Percentiles rank a stretch among this genome's conserved stretches.
phyloP scores from a whole-genome alignment of 441 rosid genomes.

The Breynia disticha region DNA sequence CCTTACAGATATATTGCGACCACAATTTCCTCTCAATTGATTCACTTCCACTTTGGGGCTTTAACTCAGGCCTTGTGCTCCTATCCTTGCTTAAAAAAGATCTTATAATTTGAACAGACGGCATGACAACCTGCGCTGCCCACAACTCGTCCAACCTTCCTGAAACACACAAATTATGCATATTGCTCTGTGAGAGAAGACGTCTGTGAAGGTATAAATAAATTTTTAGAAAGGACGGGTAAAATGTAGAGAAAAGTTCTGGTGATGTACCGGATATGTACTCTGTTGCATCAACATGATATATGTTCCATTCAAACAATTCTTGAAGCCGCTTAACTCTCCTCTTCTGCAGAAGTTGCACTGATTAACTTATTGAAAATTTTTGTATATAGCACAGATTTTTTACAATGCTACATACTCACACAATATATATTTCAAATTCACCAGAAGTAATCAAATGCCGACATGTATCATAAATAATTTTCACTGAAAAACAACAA shows the following conservation, averaged over 20 bases:
- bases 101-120: conserved; percentile 39
- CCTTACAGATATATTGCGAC: conserved; percentile 79
- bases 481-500: too few relatives aligned
- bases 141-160: conserved; percentile 61
- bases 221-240: background rate
- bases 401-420: too few relatives aligned
- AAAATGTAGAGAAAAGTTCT: conserved; percentile 5
- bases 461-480: too few relatives aligned
- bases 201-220: too few relatives aligned
- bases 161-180: conserved; percentile 14
- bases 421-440: too few relatives aligned
- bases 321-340: conserved; percentile 48
- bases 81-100: conserved; percentile 32
- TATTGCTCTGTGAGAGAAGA: conserved; percentile 5
- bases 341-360: conserved; percentile 52
- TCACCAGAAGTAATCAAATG: too few relatives aligned
- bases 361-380: background rate
- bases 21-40: conserved; percentile 54
- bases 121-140: conserved; percentile 53
- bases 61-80: conserved; percentile 10
- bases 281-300: conserved; percentile 61
- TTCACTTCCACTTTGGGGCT: conserved; percentile 8
- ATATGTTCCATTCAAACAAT: conserved; percentile 71
- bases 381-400: background rate
- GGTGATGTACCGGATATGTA: conserved; percentile 39